phyloP scores from a whole-genome alignment of 208 protist genomes.

The Blechomonas ayalai region DNA sequence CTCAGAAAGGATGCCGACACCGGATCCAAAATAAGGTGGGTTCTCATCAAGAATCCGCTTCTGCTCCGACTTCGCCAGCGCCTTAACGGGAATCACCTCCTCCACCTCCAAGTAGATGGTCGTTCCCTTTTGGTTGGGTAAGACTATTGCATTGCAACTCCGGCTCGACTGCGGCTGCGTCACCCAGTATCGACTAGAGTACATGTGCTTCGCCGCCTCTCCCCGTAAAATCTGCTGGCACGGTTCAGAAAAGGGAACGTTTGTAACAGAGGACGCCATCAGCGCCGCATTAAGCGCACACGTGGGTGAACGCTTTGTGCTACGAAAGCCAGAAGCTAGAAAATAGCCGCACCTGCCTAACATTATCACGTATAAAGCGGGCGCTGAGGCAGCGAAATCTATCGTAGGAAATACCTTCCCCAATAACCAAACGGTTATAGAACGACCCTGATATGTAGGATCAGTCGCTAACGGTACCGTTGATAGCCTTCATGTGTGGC shows the following conservation, averaged over 20 bases:
- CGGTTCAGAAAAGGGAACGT: conserved; percentile 49
- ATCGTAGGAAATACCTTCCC: conserved; percentile 6
- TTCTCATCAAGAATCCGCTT: conserved; percentile 75
- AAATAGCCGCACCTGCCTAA: no score
- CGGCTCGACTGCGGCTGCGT: conserved; percentile 71
- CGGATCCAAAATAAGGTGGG: conserved; percentile 82
- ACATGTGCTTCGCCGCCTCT: conserved; percentile 25
- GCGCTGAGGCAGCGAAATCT: conserved; percentile 6
- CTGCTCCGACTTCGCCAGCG: conserved; percentile 44
- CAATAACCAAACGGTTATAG: conserved; percentile 1
- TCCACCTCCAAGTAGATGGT: conserved; percentile 73
- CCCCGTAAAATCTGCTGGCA: conserved; percentile 43
- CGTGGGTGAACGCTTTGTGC: no score
- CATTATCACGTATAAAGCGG: no score
- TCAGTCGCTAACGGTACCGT: not conserved
- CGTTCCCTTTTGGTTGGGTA: conserved; percentile 53
- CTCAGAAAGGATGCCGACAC: conserved; percentile 82
- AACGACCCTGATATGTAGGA: not conserved
- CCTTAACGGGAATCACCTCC: conserved; percentile 58
- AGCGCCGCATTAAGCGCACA: no score
- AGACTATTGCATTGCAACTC: conserved; percentile 58
- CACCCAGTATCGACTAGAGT: conserved; percentile 68
- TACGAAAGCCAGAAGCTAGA: no score
- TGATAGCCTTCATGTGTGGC: no score
- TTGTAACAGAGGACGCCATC: conserved; percentile 80